Evolutionary conservation across 2,329 filamentous ascomycete genomes (phyloP).

Genomic region (Verticillium dahliae): DNA sequence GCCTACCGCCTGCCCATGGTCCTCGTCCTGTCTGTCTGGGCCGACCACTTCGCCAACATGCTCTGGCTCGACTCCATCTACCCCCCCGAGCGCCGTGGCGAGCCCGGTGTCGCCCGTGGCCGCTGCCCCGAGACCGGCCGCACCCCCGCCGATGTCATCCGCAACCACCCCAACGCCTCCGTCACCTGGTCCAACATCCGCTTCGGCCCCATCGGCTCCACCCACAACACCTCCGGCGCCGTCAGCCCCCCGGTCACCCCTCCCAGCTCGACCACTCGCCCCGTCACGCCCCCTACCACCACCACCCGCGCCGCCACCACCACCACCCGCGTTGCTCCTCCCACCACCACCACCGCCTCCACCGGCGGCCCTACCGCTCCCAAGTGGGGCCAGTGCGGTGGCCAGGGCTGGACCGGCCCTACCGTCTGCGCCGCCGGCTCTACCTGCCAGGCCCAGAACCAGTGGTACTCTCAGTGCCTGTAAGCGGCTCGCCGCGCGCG

Average conservation of each 20-base stretch:
- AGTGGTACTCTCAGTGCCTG: constrained; percentile 34
- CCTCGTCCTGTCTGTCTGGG: constrained; percentile 55
- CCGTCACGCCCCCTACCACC: constrained; percentile 1
- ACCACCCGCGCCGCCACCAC: constrained; percentile 2
- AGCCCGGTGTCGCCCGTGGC: constrained; percentile 37
- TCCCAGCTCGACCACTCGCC: constrained; percentile 4
- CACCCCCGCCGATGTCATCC: constrained; percentile 34
- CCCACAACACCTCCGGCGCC: constrained; percentile 11
- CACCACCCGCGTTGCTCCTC: constrained; percentile 3
- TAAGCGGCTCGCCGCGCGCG: constrained; percentile 11
- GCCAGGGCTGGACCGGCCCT: constrained; percentile 25
- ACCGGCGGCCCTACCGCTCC: constrained; percentile 14
- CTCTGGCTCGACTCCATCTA: constrained; percentile 57
- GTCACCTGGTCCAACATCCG: constrained; percentile 44
- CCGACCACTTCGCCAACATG: constrained; percentile 57
- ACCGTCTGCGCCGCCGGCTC: constrained; percentile 25
- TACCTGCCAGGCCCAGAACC: constrained; percentile 29
- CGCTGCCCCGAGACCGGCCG: constrained; percentile 37
- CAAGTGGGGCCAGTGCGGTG: constrained; percentile 31
- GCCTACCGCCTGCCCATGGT: constrained; percentile 52
- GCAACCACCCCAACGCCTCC: constrained; percentile 26
- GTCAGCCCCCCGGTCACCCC: not conserved
- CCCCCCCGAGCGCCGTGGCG: constrained; percentile 26
- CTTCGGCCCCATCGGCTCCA: constrained; percentile 39
- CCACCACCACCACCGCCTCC: constrained; percentile 2